phyloP scores from a whole-genome alignment of 176 grass and related monocot species.

The Raddia guianensis region DNA sequence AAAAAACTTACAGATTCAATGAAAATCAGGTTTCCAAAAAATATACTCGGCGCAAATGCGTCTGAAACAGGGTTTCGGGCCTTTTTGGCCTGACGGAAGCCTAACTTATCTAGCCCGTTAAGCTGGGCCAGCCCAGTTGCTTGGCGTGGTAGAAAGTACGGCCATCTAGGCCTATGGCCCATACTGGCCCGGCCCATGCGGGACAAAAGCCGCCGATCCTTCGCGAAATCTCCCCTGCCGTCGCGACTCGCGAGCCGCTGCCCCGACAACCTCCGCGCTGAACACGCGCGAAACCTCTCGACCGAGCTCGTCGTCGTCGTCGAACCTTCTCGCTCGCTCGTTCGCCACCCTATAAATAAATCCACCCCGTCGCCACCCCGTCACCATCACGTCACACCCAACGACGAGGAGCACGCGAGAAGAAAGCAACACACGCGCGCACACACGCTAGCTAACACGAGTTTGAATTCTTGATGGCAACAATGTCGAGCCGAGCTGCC shows the following conservation, averaged over 20 bases:
- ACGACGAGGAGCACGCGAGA: not conserved
- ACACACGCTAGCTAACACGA: not conserved
- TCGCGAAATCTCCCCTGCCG: slow-evolving; percentile 48
- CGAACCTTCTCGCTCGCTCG: slow-evolving; percentile 48
- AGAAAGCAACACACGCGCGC: not conserved
- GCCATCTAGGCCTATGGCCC: too few relatives aligned
- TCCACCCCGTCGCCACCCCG: not conserved
- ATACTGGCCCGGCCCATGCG: not conserved
- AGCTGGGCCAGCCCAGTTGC: too few relatives aligned
- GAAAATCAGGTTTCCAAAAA: too few relatives aligned
- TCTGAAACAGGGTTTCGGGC: too few relatives aligned
- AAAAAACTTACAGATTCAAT: too few relatives aligned
- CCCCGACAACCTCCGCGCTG: not conserved
- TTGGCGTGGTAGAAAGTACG: too few relatives aligned
- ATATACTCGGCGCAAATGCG: too few relatives aligned
- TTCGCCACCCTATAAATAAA: slow-evolving; percentile 34
- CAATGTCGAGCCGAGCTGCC: not conserved
- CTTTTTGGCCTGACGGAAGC: too few relatives aligned
- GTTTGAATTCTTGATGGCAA: too few relatives aligned
- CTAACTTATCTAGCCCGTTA: too few relatives aligned
- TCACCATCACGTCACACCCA: slow-evolving; percentile 5
- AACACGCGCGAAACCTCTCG: slow-evolving; percentile 39
- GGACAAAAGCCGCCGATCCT: not conserved
- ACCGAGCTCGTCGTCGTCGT: not conserved
- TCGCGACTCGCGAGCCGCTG: not conserved